These are phyloP conservation scores for Solioccasus polychromus DNA, from an alignment of 768 basidiomycete genomes.

Conservation along the genomic window DNA sequence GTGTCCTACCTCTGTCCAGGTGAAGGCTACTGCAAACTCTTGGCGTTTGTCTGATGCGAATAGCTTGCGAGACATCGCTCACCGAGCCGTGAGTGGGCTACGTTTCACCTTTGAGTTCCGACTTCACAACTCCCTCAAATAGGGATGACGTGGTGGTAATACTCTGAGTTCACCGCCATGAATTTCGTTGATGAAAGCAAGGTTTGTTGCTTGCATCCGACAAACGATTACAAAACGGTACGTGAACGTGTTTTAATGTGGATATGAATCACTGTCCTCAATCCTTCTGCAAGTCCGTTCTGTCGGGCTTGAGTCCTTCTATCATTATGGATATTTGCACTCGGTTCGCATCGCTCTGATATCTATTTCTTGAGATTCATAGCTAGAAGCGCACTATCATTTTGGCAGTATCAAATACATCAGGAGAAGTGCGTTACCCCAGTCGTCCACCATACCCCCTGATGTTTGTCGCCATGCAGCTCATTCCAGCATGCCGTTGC, in stretches of 20 bases:
- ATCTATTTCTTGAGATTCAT: constrained; percentile 4
- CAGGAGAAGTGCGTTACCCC: constrained; percentile 64
- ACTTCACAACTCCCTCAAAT: neutral
- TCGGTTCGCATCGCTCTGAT: constrained; percentile 43
- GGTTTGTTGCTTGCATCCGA: constrained; percentile 81
- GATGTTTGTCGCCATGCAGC: constrained; percentile 9
- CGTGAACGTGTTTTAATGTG: constrained; percentile 33
- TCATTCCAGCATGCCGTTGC: constrained; percentile 84
- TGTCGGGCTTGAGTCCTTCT: constrained; percentile 76
- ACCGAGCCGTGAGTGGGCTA: constrained; percentile 63
- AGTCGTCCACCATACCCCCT: neutral
- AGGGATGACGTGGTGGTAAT: constrained; percentile 60
- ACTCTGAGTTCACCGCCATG: neutral
- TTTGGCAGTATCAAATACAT: constrained; percentile 89
- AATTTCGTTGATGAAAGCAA: constrained; percentile 26
- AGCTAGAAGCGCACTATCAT: constrained; percentile 65
- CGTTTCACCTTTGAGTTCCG: neutral
- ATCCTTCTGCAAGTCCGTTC: constrained; percentile 58
- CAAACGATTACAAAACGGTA: constrained; percentile 91
- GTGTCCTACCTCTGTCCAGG: constrained; percentile 78
- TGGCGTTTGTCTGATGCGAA: constrained; percentile 2
- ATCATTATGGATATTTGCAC: constrained; percentile 79
- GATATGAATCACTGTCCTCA: constrained; percentile 2
- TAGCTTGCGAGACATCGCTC: constrained; percentile 79
- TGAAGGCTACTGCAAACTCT: constrained; percentile 18